These are phyloP conservation scores for Tephrocybe rancida DNA, from an alignment of 768 basidiomycete genomes.

Conservation along the genomic window DNA sequence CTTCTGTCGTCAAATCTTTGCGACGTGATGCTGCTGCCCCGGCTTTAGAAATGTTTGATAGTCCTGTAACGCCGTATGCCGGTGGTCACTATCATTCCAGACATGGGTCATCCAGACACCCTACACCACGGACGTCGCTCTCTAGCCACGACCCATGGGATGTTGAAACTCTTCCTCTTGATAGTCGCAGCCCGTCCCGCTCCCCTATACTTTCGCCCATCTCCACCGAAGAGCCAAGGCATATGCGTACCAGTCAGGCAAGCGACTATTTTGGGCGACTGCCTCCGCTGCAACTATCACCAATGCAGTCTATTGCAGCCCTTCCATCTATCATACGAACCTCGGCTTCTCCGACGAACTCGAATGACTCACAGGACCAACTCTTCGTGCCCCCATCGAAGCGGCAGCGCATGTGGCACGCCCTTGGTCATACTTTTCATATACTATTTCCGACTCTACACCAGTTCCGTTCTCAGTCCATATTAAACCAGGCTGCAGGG, in stretches of 20 bases:
- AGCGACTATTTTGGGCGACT: constrained; percentile 17
- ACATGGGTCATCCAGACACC: constrained; percentile 21
- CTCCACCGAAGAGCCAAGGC: constrained; percentile 23
- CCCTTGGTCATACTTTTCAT: constrained; percentile 48
- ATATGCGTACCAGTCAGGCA: constrained; percentile 14
- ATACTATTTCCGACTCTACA: constrained; percentile 87
- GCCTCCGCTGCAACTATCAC: constrained; percentile 4
- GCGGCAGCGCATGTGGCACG: constrained; percentile 37
- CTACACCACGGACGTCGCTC: constrained; percentile 26
- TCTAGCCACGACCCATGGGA: constrained; percentile 51
- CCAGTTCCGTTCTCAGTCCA: constrained; percentile 68
- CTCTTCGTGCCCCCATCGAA: constrained; percentile 41
- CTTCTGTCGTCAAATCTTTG: constrained; percentile 85
- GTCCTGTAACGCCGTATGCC: constrained; percentile 66
- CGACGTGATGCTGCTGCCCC: constrained; percentile 65
- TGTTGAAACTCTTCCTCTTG: constrained; percentile 46
- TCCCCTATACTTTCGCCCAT: constrained; percentile 20
- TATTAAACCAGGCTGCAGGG: constrained; percentile 70
- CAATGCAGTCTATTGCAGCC: constrained; percentile 22
- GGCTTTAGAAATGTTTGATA: constrained; percentile 67
- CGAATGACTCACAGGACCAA: constrained; percentile 39
- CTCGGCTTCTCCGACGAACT: constrained; percentile 50
- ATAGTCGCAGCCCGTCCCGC: constrained; percentile 41
- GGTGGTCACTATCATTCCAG: constrained; percentile 72
- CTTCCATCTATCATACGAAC: constrained; percentile 62